Percentiles rank a stretch among this genome's conserved stretches.
Evolutionary conservation across 352 stramenopile genomes (phyloP).

Genomic region (Globisporangium echinulatum): DNA sequence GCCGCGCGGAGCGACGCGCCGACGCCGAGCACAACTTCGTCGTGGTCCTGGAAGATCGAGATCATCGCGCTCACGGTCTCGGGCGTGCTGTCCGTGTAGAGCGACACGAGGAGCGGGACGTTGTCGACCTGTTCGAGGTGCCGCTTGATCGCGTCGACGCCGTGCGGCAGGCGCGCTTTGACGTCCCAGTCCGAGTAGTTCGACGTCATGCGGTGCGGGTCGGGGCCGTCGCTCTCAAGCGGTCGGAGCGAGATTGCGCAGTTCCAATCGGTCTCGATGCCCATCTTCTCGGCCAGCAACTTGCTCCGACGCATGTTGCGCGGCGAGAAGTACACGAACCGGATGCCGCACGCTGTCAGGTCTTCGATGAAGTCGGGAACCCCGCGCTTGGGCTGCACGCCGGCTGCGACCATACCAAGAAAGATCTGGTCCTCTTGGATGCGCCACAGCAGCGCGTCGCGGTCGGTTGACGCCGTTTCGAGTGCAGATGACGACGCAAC

Average conservation of each 20-base stretch:
- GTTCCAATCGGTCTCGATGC: constrained; percentile 99
- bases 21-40: constrained; percentile 79
- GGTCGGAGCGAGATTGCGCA: constrained; percentile 95
- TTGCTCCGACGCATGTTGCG: constrained; percentile 97
- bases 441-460: constrained; percentile 65
- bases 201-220: constrained; percentile 95
- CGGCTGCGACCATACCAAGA: constrained; percentile 93
- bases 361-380: constrained; percentile 95
- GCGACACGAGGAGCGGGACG: constrained; percentile 95
- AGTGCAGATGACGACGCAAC: constrained; percentile 22
- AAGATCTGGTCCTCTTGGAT: constrained; percentile 97
- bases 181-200: constrained; percentile 98
- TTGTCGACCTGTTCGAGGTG: constrained; percentile 98
- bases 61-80: constrained; percentile 94
- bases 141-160: constrained; percentile 91
- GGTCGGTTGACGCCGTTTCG: constrained; percentile 35
- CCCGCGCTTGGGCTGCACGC: constrained; percentile 91
- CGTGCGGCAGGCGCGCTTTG: constrained; percentile 94
- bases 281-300: constrained; percentile 96
- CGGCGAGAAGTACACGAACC: constrained; percentile 99
- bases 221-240: constrained; percentile 87
- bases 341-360: constrained; percentile 91
- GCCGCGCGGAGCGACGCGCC: constrained; percentile 69
- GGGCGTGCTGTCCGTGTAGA: constrained; percentile 97
- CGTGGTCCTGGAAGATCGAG: constrained; percentile 78